Percentiles rank a stretch among this genome's conserved stretches.
These are phyloP conservation scores for Aphanomyces invadans DNA, from an alignment of 352 stramenopile species.

Conservation along the genomic window DNA sequence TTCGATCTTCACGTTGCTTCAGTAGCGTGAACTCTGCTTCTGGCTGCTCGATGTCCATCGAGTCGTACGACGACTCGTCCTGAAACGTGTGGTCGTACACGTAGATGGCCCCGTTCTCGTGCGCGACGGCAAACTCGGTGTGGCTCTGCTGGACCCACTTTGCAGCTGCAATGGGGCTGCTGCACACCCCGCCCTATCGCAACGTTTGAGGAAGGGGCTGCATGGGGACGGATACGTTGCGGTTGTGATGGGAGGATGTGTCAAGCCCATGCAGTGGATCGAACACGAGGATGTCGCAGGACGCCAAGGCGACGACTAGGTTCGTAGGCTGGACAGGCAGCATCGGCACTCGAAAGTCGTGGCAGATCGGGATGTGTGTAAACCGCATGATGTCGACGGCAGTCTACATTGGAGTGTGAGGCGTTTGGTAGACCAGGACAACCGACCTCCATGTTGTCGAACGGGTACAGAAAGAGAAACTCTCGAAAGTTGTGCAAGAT, in stretches of 20 bases:
- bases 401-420: slow-evolving; percentile 13
- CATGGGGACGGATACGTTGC: neutral
- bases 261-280: slow-evolving; percentile 23
- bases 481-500: slow-evolving; percentile 19
- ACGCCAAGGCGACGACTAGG: slow-evolving; percentile 10
- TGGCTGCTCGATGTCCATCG: slow-evolving; percentile 8
- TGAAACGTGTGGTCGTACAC: slow-evolving; percentile 21
- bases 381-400: slow-evolving; percentile 18
- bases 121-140: slow-evolving; percentile 22
- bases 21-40: slow-evolving; percentile 18
- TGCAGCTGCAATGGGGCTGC: slow-evolving; percentile 4
- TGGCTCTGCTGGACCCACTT: slow-evolving; percentile 24
- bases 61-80: slow-evolving; percentile 11
- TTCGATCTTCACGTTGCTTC: slow-evolving; percentile 20
- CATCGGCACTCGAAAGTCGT: slow-evolving; percentile 25
- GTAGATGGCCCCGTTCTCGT: slow-evolving; percentile 18
- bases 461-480: slow-evolving; percentile 20
- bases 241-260: slow-evolving; percentile 20
- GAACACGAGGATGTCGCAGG: slow-evolving; percentile 22
- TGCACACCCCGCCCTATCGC: slow-evolving; percentile 9
- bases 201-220: neutral
- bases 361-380: slow-evolving; percentile 2
- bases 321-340: slow-evolving; percentile 21
- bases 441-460: slow-evolving; percentile 5
- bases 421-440: too few species aligned